These are phyloP conservation scores for Erigeron philadelphicus DNA, from an alignment of 140 eudicot genomes.

Conservation along the genomic window DNA sequence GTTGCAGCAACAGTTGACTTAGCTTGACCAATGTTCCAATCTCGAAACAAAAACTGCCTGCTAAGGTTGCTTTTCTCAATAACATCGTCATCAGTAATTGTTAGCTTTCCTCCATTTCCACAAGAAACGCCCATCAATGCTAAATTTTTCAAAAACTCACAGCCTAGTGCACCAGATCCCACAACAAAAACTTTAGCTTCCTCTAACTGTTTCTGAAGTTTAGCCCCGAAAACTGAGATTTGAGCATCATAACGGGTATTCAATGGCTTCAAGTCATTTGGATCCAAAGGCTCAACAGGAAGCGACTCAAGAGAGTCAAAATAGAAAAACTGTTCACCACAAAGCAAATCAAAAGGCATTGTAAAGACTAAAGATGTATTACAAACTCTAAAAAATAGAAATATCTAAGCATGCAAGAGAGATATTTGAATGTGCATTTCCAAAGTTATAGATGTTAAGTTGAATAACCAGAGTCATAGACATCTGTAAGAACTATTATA, in stretches of 20 bases:
- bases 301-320: slow-evolving; percentile 86
- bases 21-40: slow-evolving; percentile 89
- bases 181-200: slow-evolving; percentile 68
- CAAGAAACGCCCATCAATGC: slow-evolving; percentile 84
- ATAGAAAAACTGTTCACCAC: slow-evolving; percentile 66
- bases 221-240: slow-evolving; percentile 77
- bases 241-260: slow-evolving; percentile 85
- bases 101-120: slow-evolving; percentile 58
- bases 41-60: slow-evolving; percentile 76
- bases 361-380: not conserved
- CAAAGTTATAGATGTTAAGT: not conserved
- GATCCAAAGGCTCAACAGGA: slow-evolving; percentile 63
- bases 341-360: not conserved
- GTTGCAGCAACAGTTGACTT: slow-evolving; percentile 88
- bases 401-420: not conserved
- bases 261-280: slow-evolving; percentile 60
- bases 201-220: slow-evolving; percentile 74
- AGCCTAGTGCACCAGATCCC: slow-evolving; percentile 85
- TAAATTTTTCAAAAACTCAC: slow-evolving; percentile 68
- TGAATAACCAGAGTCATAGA: too few relatives aligned
- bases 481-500: not conserved
- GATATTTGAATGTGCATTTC: not conserved
- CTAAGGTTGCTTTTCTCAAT: slow-evolving; percentile 87
- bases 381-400: slow-evolving; percentile 6
- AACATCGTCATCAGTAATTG: slow-evolving; percentile 79